Percentiles rank a stretch among this genome's conserved stretches.
Conservation (phyloP, 768 basidiomycete genomes). For the Arthromyces matolae region DNA sequence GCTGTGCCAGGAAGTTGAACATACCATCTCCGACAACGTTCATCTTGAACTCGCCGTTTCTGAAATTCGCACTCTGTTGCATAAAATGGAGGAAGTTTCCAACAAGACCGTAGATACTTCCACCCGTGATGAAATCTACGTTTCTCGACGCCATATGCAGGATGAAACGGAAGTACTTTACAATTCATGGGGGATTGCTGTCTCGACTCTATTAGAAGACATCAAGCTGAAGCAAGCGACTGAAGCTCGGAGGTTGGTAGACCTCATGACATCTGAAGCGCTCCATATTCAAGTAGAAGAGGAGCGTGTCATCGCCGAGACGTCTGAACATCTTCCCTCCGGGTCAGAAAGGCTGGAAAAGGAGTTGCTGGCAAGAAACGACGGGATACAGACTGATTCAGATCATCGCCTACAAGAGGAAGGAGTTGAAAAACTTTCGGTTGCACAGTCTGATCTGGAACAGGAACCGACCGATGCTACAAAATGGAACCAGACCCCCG, state of each 20-base stretch:
- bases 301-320: constrained; percentile 33
- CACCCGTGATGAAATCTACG: constrained; percentile 45
- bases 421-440: constrained; percentile 22
- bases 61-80: constrained; percentile 50
- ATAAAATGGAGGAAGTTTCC: constrained; percentile 49
- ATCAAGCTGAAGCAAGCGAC: constrained; percentile 38
- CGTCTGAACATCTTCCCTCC: constrained; percentile 29
- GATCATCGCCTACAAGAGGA: constrained; percentile 20
- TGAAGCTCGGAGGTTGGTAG: constrained; percentile 40
- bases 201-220: constrained; percentile 36
- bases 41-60: constrained; percentile 46
- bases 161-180: constrained; percentile 50
- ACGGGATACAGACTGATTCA: constrained; percentile 4
- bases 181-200: constrained; percentile 45
- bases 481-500: too few species aligned
- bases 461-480: constrained; percentile 18
- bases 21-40: constrained; percentile 29
- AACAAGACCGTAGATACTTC: constrained; percentile 38
- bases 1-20: constrained; percentile 35
- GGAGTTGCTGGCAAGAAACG: constrained; percentile 22
- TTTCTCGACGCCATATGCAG: constrained; percentile 44
- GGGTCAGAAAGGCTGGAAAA: constrained; percentile 30
- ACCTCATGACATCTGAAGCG: constrained; percentile 31
- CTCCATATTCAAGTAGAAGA: constrained; percentile 31
- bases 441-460: constrained; percentile 18